Conservation (phyloP, 2,329 filamentous ascomycete genomes). For the Sclerotinia subarctica region DNA sequence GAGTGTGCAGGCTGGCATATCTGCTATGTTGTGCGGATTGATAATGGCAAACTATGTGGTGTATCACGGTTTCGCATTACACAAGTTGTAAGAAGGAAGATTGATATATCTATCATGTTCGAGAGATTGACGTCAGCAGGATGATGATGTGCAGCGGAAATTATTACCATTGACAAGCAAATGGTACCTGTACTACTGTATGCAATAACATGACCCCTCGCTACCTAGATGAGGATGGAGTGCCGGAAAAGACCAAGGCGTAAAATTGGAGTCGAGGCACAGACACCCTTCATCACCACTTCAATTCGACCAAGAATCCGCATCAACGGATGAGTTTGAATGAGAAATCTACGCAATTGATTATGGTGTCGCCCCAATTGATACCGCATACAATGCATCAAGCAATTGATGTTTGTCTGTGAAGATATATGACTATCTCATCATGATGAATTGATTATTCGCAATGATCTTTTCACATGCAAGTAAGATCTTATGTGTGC, state of each 20-base stretch:
- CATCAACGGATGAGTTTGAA: background rate
- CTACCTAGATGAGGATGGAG: background rate
- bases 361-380: background rate
- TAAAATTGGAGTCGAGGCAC: background rate
- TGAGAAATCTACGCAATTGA: background rate
- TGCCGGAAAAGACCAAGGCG: background rate
- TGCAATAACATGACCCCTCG: background rate
- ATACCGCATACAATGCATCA: background rate
- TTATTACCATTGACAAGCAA: background rate
- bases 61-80: background rate
- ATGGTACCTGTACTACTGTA: too few relatives aligned
- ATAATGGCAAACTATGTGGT: background rate
- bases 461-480: conserved; percentile 1
- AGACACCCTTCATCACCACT: background rate
- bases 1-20: conserved; percentile 50
- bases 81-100: background rate
- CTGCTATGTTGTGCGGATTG: background rate
- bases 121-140: background rate
- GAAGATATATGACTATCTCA: background rate
- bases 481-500: background rate
- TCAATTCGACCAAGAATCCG: background rate
- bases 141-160: background rate
- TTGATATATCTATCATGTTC: background rate
- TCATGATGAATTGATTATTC: background rate
- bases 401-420: background rate